phyloP scores from a whole-genome alignment of 208 protist species.

The Acanthamoeba healyi region DNA sequence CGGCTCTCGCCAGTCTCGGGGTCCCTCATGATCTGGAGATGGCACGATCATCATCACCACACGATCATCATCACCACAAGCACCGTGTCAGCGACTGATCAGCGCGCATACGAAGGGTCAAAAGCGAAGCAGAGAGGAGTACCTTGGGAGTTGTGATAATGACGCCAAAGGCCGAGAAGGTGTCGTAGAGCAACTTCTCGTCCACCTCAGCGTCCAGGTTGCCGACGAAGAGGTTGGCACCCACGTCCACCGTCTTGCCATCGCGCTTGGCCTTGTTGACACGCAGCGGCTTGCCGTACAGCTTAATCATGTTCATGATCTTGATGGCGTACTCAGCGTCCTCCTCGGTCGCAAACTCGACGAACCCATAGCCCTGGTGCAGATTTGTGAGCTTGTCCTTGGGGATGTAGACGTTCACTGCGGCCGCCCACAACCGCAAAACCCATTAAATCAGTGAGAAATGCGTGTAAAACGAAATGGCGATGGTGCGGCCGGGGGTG shows the following conservation, averaged over 20 bases:
- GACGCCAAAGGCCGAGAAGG: constrained; percentile 93
- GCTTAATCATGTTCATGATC: constrained; percentile 95
- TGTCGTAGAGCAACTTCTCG: constrained; percentile 94
- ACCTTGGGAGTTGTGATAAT: constrained; percentile 89
- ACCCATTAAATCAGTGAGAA: constrained; percentile 1
- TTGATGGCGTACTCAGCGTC: constrained; percentile 95
- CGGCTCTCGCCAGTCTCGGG: constrained; percentile 87
- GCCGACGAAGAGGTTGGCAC: constrained; percentile 96
- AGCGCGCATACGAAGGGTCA: not conserved
- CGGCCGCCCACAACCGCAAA: not conserved
- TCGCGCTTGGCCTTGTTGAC: constrained; percentile 88
- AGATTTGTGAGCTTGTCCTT: constrained; percentile 93
- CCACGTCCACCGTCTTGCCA: constrained; percentile 89
- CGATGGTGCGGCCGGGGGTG: too few relatives aligned
- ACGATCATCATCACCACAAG: not conserved
- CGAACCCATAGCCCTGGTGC: constrained; percentile 92
- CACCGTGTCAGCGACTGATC: not conserved
- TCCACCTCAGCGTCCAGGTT: constrained; percentile 94
- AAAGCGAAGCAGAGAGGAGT: too few relatives aligned
- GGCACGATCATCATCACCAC: too few relatives aligned
- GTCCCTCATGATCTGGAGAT: constrained; percentile 92
- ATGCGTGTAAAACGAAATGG: constrained; percentile 65
- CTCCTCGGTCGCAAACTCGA: constrained; percentile 93
- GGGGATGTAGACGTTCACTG: constrained; percentile 93
- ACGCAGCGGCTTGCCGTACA: constrained; percentile 93